These are phyloP conservation scores for Botryotinia calthae DNA, from an alignment of 2,329 filamentous ascomycete genomes.

Conservation along the genomic window DNA sequence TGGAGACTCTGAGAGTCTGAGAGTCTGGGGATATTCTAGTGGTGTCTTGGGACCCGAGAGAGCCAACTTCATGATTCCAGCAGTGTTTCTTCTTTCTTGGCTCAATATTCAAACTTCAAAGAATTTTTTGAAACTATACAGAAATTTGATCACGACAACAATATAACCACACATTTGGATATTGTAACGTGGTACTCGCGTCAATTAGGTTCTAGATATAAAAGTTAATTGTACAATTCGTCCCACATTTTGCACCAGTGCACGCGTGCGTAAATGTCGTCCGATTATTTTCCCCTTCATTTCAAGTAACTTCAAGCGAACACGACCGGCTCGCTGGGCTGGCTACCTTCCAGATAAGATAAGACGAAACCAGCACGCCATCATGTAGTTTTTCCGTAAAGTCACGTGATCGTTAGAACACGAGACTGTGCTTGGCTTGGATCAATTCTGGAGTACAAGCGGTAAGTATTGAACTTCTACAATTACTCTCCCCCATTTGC, in stretches of 20 bases:
- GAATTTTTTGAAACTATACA: not conserved
- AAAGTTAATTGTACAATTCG: not conserved
- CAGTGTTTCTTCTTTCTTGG: not conserved
- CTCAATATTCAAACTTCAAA: not conserved
- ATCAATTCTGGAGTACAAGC: not conserved
- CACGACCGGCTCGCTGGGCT: too few species aligned
- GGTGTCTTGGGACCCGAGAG: not conserved
- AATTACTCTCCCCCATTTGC: not conserved
- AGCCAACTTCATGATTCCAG: not conserved
- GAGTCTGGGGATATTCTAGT: not conserved
- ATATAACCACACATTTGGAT: not conserved
- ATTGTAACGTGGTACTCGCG: not conserved
- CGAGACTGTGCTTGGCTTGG: not conserved
- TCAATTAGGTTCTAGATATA: not conserved
- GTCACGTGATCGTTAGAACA: not conserved
- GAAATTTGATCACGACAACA: not conserved
- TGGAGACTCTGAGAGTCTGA: not conserved
- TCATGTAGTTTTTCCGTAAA: not conserved
- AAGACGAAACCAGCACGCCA: not conserved
- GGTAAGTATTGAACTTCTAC: not conserved
- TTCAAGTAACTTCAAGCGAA: constrained; percentile 12
- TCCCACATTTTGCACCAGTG: not conserved
- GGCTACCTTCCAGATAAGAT: not conserved
- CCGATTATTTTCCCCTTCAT: constrained; percentile 11
- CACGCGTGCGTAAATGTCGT: not conserved